A percentile compares a stretch with the other conserved stretches of the same genome.
Evolutionary conservation across 169 alveolate species (phyloP).

Genomic region (Babesia gibsoni): DNA sequence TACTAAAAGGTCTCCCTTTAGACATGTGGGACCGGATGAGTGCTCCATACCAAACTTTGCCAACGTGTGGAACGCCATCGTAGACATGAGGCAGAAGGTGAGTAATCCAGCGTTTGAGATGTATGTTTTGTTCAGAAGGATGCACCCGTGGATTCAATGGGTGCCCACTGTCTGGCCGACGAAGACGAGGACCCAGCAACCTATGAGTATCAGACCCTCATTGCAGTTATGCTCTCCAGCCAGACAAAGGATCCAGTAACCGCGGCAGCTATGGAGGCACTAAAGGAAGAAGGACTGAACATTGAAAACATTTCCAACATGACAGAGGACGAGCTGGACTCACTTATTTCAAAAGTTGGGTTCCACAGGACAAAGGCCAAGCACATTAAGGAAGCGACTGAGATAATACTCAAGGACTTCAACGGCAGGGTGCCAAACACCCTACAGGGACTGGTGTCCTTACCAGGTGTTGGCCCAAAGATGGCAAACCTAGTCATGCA

Average conservation of each 20-base stretch:
- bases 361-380: slow-evolving; percentile 91
- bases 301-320: slow-evolving; percentile 67
- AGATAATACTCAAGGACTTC: slow-evolving; percentile 78
- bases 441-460: slow-evolving; percentile 78
- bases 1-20: slow-evolving; percentile 33
- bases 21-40: slow-evolving; percentile 31
- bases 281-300: slow-evolving; percentile 74
- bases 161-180: slow-evolving; percentile 76
- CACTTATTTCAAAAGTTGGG: slow-evolving; percentile 87
- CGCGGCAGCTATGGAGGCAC: slow-evolving; percentile 76
- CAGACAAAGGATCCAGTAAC: slow-evolving; percentile 85
- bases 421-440: slow-evolving; percentile 88
- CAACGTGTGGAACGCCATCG: slow-evolving; percentile 66
- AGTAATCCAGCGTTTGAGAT: background rate
- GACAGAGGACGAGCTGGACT: slow-evolving; percentile 76
- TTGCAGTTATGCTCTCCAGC: slow-evolving; percentile 83
- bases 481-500: slow-evolving; percentile 89
- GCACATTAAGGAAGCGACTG: slow-evolving; percentile 83
- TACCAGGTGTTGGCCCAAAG: slow-evolving; percentile 95
- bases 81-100: slow-evolving; percentile 50
- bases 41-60: slow-evolving; percentile 56
- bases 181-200: slow-evolving; percentile 41
- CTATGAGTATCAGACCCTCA: slow-evolving; percentile 76
- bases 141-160: slow-evolving; percentile 77
- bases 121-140: slow-evolving; percentile 12